These are phyloP conservation scores for Galerina marginata DNA, from an alignment of 768 basidiomycete genomes.

Conservation along the genomic window DNA sequence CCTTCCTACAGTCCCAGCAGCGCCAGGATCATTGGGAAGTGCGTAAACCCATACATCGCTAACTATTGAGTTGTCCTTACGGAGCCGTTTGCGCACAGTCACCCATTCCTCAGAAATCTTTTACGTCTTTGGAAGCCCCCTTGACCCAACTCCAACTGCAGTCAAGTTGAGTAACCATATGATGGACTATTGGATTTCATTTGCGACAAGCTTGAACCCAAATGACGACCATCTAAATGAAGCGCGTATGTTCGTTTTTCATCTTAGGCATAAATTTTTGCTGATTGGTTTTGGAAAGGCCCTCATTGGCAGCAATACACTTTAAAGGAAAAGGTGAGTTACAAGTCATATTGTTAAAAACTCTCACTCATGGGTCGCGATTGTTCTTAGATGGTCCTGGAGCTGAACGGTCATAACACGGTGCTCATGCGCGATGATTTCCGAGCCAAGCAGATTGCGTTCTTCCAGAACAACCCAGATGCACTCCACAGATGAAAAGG, in stretches of 20 bases:
- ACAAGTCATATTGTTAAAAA: too few species aligned
- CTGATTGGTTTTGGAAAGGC: neutral
- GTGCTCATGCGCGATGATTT: constrained; percentile 5
- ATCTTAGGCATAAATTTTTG: neutral
- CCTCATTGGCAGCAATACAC: constrained; percentile 17
- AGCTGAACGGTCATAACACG: constrained; percentile 13
- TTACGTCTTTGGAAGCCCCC: constrained; percentile 12
- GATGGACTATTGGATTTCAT: constrained; percentile 21
- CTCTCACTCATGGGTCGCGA: neutral
- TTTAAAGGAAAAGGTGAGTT: constrained; percentile 7
- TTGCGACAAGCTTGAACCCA: constrained; percentile 16
- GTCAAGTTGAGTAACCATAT: constrained; percentile 11
- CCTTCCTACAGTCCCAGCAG: constrained; percentile 20
- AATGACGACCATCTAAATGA: constrained; percentile 12
- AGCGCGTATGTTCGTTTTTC: neutral
- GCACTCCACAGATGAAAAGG: constrained; percentile 1
- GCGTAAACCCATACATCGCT: neutral
- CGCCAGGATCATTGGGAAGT: constrained; percentile 31
- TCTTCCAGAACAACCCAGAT: constrained; percentile 17
- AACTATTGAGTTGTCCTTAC: neutral
- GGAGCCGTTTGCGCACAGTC: neutral
- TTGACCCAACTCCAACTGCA: constrained; percentile 5
- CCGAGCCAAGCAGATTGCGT: constrained; percentile 7
- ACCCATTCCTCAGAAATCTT: constrained; percentile 13
- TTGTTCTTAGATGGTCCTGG: constrained; percentile 6